Evolutionary conservation across 139 green algal genomes (phyloP).

Genomic region (Chlamydomonas urium): DNA sequence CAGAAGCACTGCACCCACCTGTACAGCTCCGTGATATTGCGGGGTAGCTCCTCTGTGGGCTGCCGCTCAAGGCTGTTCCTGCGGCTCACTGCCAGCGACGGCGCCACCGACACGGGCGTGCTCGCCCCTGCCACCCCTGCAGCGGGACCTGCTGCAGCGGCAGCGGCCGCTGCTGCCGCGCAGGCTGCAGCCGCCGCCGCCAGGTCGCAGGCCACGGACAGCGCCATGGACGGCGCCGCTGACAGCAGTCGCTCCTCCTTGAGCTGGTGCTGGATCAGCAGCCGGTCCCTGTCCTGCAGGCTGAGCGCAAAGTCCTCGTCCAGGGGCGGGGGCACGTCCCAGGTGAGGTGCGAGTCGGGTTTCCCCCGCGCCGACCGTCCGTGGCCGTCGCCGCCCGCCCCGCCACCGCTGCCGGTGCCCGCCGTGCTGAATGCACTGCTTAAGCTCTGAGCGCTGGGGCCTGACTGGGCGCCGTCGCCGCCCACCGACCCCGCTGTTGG

Average conservation of each 20-base stretch:
- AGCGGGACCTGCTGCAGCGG: not conserved
- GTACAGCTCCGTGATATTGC: not conserved
- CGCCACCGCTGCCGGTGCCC: no score
- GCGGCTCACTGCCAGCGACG: no score
- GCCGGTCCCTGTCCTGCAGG: conserved; percentile 20
- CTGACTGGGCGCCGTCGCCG: no score
- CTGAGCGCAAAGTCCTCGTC: conserved; percentile 32
- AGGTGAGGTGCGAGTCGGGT: conserved; percentile 25
- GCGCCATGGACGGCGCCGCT: not conserved
- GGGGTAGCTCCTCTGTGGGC: not conserved
- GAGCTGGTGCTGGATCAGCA: conserved; percentile 15
- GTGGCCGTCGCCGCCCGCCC: no score
- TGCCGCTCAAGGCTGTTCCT: not conserved
- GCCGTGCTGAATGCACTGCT: no score
- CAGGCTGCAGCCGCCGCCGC: not conserved
- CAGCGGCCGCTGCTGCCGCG: not conserved
- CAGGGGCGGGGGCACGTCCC: conserved; percentile 48
- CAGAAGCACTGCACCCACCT: not conserved
- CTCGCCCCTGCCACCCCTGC: not conserved
- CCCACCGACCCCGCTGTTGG: no score
- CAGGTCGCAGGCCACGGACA: not conserved
- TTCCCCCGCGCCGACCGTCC: not conserved
- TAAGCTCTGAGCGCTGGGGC: no score
- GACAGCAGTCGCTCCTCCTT: conserved; percentile 2
- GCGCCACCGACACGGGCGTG: no score